Evolutionary conservation across 805 yeast species (phyloP), one percentile per base, ranked within the genome.

Genomic region (Cyberlindnera maritima): DNA sequence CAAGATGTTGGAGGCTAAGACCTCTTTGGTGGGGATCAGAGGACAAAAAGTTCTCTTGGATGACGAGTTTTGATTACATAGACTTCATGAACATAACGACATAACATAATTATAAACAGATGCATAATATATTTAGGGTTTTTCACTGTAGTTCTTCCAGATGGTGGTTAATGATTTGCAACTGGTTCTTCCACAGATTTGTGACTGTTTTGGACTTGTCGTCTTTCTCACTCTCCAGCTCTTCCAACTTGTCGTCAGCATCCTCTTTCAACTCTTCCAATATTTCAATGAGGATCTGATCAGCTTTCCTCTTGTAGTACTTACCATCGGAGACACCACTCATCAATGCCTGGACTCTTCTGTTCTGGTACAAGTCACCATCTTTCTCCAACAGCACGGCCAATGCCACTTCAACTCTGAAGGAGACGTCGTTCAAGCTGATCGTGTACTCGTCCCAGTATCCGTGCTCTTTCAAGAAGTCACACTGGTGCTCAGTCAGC

Each of bases 371-470:
- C 49, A 56, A 25, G 13, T 56, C 51, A 12, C 45, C 51, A 11
- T 36, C 56, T 9, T 44, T 20, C 44, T 71, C 75, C 52, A 77
- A 80, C 1, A 75, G 48, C 0, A 75, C 70, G 3, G 94, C 88
- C 32, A 91, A 63, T 0, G 90, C 96, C 2, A 91, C 80, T 48
- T 82, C 81, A 0, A 88, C 77, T 42, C 97, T 69, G 61, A 83
- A 90, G 12, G 96, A 88, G 1, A 82, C 62, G 3, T 75, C 77
- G 1, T 66, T 69, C 4, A 49, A 43, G 35, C 71, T 75, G 2
- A 88, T 63, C 0, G 95, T 85, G 62, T 88, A 91, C 26, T 87
- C 92, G 1, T 85, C 94, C 61, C 65, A 77, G 58, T 88, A 92
- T 9, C 76, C 83, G 35, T 66, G 52, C 3, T 70, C 64, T 52